Evolutionary conservation across 306 rosid genomes (phyloP), one percentile per base, ranked within the genome.

Genomic region (Dryas drummondii): DNA sequence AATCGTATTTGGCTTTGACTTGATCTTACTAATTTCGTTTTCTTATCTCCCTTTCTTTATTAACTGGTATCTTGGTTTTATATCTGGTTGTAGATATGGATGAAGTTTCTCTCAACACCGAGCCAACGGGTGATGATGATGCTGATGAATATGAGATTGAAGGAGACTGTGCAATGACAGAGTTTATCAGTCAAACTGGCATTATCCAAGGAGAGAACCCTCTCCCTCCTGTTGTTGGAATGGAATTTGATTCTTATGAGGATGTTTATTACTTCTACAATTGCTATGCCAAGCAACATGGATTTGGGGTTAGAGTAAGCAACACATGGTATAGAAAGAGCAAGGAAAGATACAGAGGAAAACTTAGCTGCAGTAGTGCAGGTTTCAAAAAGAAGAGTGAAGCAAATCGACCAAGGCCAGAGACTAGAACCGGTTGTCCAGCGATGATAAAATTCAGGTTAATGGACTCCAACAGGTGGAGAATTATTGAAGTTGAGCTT

Each of bases 401-500:
- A 59, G 97, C 93, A 0, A 88, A 84, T 76, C 91, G 89, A 40
- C 97, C 93, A 1, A 91, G 93, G 79, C 97, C 97, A 3, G 89
- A 88, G 71, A 91, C 96, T 40, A 82, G 96, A 81, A 91, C 96
- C 1, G 93, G 96, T 59, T 87, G 91, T 79, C 96, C 93, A 5
- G 94, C 97, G 46, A 91, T 88, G 97, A 86, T 91, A 15, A 88
- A 91, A 77, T 88, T 91, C 80, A 84, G 97, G 72, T 77, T 91
- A 73, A 91, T 82, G 87, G 93, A 87, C 51, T 79, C 88, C 82
- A 80, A 82, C 75, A 87, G 97, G 71, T 88, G 97, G 97, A 88
- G 93, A 81, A 81, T 91, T 73, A 81, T 91, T 48, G 97, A 91
- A 81, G 91, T 88, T 52, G 93, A 88, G 81, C 89, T 91, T 75